A percentile compares a stretch with the other conserved stretches of the same genome.
These are phyloP conservation scores for Vairimorpha apis DNA, from an alignment of 371 early-diverging fungal species.

Conservation along the genomic window DNA sequence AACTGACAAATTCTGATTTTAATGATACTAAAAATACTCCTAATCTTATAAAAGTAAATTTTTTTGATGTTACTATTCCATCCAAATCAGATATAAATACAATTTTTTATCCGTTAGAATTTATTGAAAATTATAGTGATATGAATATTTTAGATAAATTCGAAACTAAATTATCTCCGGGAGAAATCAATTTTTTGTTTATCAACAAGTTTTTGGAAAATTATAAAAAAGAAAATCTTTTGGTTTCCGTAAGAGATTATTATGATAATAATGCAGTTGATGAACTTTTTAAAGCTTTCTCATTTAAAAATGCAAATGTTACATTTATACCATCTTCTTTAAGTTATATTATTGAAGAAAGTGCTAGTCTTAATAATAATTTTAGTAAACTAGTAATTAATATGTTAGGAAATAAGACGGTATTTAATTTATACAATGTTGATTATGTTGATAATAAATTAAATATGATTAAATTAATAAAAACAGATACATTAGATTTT, in stretches of 20 bases:
- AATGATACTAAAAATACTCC: not conserved
- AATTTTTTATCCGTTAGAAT: not conserved
- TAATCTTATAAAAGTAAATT: not conserved
- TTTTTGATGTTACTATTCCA: not conserved
- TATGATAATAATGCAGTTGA: not conserved
- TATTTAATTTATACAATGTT: not conserved
- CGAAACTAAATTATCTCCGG: not conserved
- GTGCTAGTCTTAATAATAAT: not conserved
- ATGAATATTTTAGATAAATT: not conserved
- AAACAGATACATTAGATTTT: not conserved
- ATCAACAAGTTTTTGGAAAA: not conserved
- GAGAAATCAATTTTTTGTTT: not conserved
- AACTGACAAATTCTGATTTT: not conserved
- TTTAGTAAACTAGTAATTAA: not conserved
- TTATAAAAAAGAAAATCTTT: not conserved
- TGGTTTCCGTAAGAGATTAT: not conserved
- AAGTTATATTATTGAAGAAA: not conserved
- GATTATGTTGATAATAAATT: not conserved
- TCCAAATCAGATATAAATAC: not conserved
- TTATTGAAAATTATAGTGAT: not conserved
- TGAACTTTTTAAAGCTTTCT: not conserved
- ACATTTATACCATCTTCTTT: slow-evolving; percentile 1
- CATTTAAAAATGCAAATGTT: not conserved
- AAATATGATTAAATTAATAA: not conserved
- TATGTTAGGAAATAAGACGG: not conserved